These are phyloP conservation scores for Heracleum sosnowskyi DNA, from an alignment of 129 eudicot species.

Conservation along the genomic window DNA sequence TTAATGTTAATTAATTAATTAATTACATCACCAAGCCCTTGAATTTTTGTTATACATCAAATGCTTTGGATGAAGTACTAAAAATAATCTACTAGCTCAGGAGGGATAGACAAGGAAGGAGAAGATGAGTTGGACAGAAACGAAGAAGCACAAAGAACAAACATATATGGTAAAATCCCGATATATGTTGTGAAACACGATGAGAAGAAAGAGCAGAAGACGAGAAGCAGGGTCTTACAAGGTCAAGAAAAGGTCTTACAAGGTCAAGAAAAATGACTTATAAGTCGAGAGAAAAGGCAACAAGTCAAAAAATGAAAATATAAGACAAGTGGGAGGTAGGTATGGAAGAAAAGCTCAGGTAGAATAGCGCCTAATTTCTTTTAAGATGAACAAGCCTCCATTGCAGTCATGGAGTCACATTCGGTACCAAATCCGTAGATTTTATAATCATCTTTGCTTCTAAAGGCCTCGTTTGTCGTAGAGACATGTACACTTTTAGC, in stretches of 20 bases:
- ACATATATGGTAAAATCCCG: conserved; percentile 7
- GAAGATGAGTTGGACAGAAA: conserved; percentile 54
- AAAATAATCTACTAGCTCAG: conserved; percentile 48
- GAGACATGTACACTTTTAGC: not conserved
- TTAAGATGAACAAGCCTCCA: conserved; percentile 11
- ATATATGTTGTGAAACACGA: conserved; percentile 20
- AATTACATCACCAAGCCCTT: not conserved
- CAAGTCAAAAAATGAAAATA: conserved; percentile 43
- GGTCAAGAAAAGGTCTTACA: conserved; percentile 99
- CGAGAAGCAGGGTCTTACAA: conserved; percentile 63
- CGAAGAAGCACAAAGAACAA: conserved; percentile 14
- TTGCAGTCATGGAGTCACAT: not conserved
- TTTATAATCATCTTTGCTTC: not conserved
- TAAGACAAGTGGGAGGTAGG: not conserved
- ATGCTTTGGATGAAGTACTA: not conserved
- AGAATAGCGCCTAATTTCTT: conserved; percentile 60
- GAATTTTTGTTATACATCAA: not conserved
- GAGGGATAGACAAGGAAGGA: conserved; percentile 97
- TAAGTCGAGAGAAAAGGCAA: conserved; percentile 36
- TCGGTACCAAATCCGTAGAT: not conserved
- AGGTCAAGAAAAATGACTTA: conserved; percentile 67
- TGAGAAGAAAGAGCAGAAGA: conserved; percentile 1
- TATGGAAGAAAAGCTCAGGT: conserved; percentile 60
- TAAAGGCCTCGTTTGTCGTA: not conserved
- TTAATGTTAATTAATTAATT: not conserved